Base-by-base conservation (phyloP, 805 yeast species). In the Saturnispora halmiae region DNA sequence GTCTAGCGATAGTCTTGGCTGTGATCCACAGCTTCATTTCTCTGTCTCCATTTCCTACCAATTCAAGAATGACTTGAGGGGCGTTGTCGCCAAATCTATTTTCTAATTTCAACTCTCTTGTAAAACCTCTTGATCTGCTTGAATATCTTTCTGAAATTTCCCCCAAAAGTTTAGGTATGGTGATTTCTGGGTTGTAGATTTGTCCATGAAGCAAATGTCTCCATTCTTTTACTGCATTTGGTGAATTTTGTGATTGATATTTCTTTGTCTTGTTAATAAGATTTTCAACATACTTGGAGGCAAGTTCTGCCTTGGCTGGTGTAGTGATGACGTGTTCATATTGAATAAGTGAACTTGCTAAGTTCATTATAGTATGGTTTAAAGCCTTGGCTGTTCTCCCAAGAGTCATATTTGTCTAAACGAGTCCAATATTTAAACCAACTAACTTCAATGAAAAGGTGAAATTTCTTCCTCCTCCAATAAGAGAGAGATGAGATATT, bases 11-110 rank as follows among this genome's bases (percentile, higher is more conserved):
- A 3, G 76, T 69, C 59, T 84, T 75, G n/a, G 95, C 95, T 7
- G 77, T 70, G 53, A 75, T 64, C 77, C 94, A 82, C 48, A 77
- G 72, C 51, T 79, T 75, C 69, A 83, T 71, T 56, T 85, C 95
- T 44, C 75, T 65, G 14, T 51, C 47, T 16, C 45, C 48, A 36
- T 53, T 59, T 51, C 83, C 95, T 1, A 90, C 94, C 36, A 92
- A 67, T 61, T 92, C 98, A 40, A 92, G 55, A 7, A 88, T 78
- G 1, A 92, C 79, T 69, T 84, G 92, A 25, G 88, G 88, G 0
- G 96, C 95, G 46, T 78, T 82, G 58, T 92, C 98, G 42, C 92
- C 88, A 35, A 80, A 60, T 49, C 97, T 71, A 14, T 88, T 86
- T 60, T 92, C 97, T 46, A 92, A 66, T 51, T 74, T 79, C 46